A percentile compares a stretch with the other conserved stretches of the same genome.
phyloP scores from a whole-genome alignment of 495 filamentous ascomycete genomes.

The Chaetomium cochliodes region DNA sequence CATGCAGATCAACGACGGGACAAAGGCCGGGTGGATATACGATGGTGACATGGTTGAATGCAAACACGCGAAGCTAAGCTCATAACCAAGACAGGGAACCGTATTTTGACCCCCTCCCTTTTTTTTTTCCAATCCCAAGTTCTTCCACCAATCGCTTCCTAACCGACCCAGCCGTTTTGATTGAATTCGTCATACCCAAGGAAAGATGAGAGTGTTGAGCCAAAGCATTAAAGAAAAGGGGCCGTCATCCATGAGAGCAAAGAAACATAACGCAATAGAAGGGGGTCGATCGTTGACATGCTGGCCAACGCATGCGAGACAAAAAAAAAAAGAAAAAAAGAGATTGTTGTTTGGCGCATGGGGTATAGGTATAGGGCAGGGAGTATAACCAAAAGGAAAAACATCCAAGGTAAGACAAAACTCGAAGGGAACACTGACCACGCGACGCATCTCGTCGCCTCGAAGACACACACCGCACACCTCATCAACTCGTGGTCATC shows the following conservation, averaged over 20 bases:
- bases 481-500: not conserved
- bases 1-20: not conserved
- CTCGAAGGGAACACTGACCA: not conserved
- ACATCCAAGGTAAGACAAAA: not conserved
- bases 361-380: too few species aligned
- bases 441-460: not conserved
- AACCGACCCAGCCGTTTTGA: not conserved
- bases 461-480: not conserved
- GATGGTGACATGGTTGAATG: not conserved
- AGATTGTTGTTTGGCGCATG: too few species aligned
- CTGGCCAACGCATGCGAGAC: not conserved
- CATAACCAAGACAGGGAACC: conserved; percentile 3
- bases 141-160: conserved; percentile 7
- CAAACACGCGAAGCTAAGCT: not conserved
- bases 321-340: not conserved
- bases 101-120: not conserved
- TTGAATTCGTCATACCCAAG: not conserved
- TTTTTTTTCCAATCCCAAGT: not conserved
- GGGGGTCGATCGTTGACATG: not conserved
- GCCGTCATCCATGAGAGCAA: not conserved
- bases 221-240: not conserved
- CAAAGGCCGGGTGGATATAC: not conserved
- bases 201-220: not conserved
- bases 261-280: not conserved
- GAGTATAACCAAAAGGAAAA: not conserved